Evolutionary conservation across 306 rosid species (phyloP), one percentile per base, ranked within the genome.

Genomic region (Rosa chinensis): DNA sequence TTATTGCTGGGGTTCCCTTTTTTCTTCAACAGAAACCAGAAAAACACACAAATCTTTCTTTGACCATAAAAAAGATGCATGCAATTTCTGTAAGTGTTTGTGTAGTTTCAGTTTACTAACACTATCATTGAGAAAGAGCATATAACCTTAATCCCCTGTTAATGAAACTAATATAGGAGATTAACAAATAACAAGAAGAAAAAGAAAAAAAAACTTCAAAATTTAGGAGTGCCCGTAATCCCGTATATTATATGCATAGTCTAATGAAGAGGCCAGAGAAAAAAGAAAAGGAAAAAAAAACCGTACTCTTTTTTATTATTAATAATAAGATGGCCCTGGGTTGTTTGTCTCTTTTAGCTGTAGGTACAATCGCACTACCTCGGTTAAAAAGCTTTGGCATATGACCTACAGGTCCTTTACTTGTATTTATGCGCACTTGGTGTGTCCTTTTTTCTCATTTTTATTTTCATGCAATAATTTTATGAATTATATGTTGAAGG

Each of bases 331-430:
- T 16, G 63, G 72, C 69, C 16, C 68, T 82, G 47, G 81, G 63
- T 62, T 83, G 62, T 82, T 81, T 84, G 81, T 80, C 82, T 84
- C 21, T 55, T 77, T 59, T 58, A 37, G 66, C 56, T 56, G 40
- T 48, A 58, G 80, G 67, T 70, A 45, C 56, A 81, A 49, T 66
- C 69, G 70, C 69, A 23, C 71, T 64, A 72, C 87, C 88, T 90
- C 89, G 89, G 83, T 86, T 84, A 81, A 79, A 70, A 80, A 70
- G 84, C 77, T 72, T 16, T 76, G 85, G 81, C 78, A 81, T 83
- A 85, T 85, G 85, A 86, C 86, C 78, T 71, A 80, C 81, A 25
- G 44, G 66, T 71, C 84, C 50, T 82, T 80, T 78, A 23, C 77
- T 88, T 86, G 91, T 82, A 84, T 69, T 52, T 79, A 77, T 82